These are phyloP conservation scores for Thalassiosira hispida DNA, from an alignment of 352 stramenopile species.

Conservation along the genomic window DNA sequence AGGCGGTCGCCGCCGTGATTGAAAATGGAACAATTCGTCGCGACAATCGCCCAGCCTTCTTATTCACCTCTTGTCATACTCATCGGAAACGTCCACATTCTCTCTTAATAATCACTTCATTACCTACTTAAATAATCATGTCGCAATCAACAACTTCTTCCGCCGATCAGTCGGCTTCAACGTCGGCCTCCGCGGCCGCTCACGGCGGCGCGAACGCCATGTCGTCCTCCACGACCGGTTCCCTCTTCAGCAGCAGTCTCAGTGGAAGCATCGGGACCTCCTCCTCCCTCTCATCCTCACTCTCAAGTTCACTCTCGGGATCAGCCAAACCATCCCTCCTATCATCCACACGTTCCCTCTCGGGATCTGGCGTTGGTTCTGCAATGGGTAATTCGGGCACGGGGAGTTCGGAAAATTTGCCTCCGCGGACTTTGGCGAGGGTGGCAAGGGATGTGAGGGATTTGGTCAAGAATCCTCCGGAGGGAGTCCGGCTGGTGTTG, in stretches of 20 bases:
- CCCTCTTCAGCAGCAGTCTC: not conserved
- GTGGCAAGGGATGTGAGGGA: constrained; percentile 92
- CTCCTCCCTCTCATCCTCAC: constrained; percentile 3
- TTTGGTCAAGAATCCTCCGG: constrained; percentile 89
- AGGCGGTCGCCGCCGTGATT: too few relatives aligned
- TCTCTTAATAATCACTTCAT: not conserved
- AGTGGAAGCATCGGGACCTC: not conserved
- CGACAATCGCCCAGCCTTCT: too few relatives aligned
- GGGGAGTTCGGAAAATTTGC: constrained; percentile 84
- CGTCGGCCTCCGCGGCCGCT: not conserved
- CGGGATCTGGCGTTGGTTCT: not conserved
- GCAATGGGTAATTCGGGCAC: constrained; percentile 66
- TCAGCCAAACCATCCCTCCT: constrained; percentile 12
- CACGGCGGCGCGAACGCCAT: not conserved
- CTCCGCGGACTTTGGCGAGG: constrained; percentile 91
- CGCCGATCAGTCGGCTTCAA: not conserved
- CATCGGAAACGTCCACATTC: too few relatives aligned
- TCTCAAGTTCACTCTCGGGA: not conserved
- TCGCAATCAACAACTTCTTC: constrained; percentile 13
- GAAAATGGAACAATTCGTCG: too few relatives aligned
- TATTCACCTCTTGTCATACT: too few relatives aligned
- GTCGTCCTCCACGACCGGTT: constrained; percentile 2
- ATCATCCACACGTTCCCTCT: not conserved
- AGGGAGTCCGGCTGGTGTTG: constrained; percentile 90
- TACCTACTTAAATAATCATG: constrained; percentile 6